Percentiles rank a stretch among this genome's conserved stretches.
Conservation (phyloP, 2,329 filamentous ascomycete species). For the Aspergillaceae sp. region DNA sequence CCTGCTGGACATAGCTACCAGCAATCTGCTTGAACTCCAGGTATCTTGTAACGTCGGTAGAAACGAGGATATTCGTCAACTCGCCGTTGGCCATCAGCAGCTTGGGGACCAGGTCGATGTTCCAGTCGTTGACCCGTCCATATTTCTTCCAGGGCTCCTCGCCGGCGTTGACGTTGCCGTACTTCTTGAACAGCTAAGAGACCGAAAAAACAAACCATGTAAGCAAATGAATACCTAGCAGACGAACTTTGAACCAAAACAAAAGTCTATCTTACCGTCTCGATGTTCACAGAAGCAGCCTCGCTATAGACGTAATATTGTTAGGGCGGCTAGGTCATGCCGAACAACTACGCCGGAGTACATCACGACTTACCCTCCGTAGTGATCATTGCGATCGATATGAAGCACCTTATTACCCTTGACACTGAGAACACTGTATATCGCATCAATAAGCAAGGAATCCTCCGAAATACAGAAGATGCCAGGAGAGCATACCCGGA, state of each 20-base stretch:
- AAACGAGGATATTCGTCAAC: constrained; percentile 95
- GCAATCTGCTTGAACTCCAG: constrained; percentile 92
- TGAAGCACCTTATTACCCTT: constrained; percentile 99
- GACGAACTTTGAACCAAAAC: not conserved
- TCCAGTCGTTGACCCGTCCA: constrained; percentile 95
- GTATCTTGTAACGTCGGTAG: constrained; percentile 82
- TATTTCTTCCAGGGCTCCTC: constrained; percentile 98
- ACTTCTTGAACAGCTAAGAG: constrained; percentile 87
- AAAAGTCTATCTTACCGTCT: constrained; percentile 56
- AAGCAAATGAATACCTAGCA: not conserved
- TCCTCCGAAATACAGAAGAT: constrained; percentile 10
- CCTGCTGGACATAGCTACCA: constrained; percentile 93
- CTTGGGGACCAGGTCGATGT: constrained; percentile 97
- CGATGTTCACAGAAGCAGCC: constrained; percentile 92
- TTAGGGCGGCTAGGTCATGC: constrained; percentile 18
- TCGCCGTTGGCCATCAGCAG: constrained; percentile 98
- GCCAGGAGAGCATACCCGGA: constrained; percentile 61
- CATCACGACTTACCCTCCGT: constrained; percentile 68
- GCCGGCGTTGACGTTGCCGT: constrained; percentile 69
- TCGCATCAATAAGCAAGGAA: constrained; percentile 12
- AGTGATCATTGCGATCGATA: constrained; percentile 97
- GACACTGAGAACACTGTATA: constrained; percentile 75
- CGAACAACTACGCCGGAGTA: not conserved
- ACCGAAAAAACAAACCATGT: constrained; percentile 4
- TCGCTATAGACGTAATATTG: constrained; percentile 50